A percentile compares a stretch with the other conserved stretches of the same genome.
These are phyloP conservation scores for Daedaleopsis sinensis DNA, from an alignment of 768 basidiomycete genomes.

Conservation along the genomic window DNA sequence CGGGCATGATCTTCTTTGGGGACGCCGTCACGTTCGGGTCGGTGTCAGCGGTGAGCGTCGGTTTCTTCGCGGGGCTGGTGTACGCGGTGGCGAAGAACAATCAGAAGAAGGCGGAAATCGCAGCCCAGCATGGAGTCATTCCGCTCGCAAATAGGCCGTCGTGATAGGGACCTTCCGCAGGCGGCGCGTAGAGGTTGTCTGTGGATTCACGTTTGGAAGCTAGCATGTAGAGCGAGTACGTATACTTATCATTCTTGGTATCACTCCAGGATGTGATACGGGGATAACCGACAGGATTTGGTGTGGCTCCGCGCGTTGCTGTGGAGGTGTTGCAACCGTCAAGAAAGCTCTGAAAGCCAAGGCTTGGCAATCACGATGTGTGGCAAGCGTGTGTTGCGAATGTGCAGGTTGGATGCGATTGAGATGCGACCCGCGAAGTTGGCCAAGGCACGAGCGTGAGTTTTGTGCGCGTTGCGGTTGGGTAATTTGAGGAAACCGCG, in stretches of 20 bases:
- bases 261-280: not conserved
- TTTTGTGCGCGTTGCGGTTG: not conserved
- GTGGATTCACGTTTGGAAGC: no score
- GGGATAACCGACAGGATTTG: slow-evolving; percentile 6
- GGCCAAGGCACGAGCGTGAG: not conserved
- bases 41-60: slow-evolving; percentile 82
- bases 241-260: not conserved
- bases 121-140: slow-evolving; percentile 52
- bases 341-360: not conserved
- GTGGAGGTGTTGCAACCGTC: slow-evolving; percentile 1
- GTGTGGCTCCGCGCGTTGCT: not conserved
- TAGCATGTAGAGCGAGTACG: no score
- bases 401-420: not conserved
- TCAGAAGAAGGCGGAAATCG: slow-evolving; percentile 77
- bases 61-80: slow-evolving; percentile 89
- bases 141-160: slow-evolving; percentile 62
- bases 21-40: slow-evolving; percentile 88
- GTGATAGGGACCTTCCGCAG: slow-evolving; percentile 20
- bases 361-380: not conserved
- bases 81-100: slow-evolving; percentile 96
- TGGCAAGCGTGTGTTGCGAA: not conserved
- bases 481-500: not conserved
- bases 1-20: slow-evolving; percentile 98
- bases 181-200: not conserved
- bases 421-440: no score